Percentiles rank a stretch among this genome's conserved stretches.
Conservation (phyloP, 140 eudicot species). For the Erigeron philadelphicus region DNA sequence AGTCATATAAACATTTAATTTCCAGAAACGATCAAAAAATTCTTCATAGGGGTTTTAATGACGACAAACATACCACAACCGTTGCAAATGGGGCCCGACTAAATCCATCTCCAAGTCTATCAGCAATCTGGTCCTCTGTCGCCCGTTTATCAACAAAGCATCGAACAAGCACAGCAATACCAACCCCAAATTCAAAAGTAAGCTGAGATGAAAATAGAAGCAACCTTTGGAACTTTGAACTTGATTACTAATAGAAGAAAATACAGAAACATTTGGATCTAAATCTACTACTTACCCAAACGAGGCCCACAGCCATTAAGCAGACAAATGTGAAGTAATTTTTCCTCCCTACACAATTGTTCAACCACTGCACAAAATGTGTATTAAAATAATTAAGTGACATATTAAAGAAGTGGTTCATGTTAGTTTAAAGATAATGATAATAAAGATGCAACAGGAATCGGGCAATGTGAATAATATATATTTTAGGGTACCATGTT, state of each 20-base stretch:
- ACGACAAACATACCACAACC: slow-evolving; percentile 60
- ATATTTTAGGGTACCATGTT: not conserved
- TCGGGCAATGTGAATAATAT: not conserved
- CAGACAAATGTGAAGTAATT: slow-evolving; percentile 71
- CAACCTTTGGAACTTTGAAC: not conserved
- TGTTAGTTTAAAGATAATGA: slow-evolving; percentile 3
- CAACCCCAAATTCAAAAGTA: slow-evolving; percentile 66
- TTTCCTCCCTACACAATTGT: slow-evolving; percentile 88
- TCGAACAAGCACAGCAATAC: slow-evolving; percentile 81
- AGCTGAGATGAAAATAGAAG: slow-evolving; percentile 44
- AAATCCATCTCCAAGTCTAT: slow-evolving; percentile 84
- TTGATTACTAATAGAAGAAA: not conserved
- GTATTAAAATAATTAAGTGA: slow-evolving; percentile 13
- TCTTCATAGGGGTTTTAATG: slow-evolving; percentile 2
- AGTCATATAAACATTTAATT: slow-evolving; percentile 5
- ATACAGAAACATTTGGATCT: not conserved
- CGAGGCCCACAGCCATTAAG: slow-evolving; percentile 83
- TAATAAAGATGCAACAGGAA: not conserved
- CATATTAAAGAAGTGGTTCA: not conserved
- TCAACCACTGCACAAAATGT: slow-evolving; percentile 76
- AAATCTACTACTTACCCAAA: slow-evolving; percentile 55
- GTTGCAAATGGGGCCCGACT: slow-evolving; percentile 78
- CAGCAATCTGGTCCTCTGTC: slow-evolving; percentile 52
- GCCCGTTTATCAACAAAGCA: slow-evolving; percentile 61
- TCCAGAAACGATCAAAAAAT: slow-evolving; percentile 1